phyloP scores from a whole-genome alignment of 768 basidiomycete genomes.

The Scleroderma bovista region DNA sequence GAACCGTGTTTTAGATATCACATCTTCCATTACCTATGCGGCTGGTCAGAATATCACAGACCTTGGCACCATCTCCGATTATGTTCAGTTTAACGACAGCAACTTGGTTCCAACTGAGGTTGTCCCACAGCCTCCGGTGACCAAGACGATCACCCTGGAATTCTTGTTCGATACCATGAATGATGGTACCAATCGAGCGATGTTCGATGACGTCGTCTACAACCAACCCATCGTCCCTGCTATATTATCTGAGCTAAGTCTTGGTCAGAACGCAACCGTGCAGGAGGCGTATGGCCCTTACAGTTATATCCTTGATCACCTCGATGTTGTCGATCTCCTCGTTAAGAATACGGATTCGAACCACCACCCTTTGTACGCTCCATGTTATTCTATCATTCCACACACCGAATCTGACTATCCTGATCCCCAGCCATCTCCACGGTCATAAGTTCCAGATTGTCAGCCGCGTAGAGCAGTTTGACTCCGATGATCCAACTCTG shows the following conservation, averaged over 20 bases:
- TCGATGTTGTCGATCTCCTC: constrained; percentile 73
- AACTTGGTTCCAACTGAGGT: constrained; percentile 57
- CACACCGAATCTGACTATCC: background rate
- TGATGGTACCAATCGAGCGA: constrained; percentile 82
- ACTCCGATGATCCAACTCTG: constrained; percentile 63
- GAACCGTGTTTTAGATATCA: constrained; percentile 50
- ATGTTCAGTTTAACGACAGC: constrained; percentile 62
- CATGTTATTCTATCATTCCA: background rate
- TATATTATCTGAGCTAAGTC: constrained; percentile 67
- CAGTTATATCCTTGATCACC: constrained; percentile 69
- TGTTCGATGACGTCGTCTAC: constrained; percentile 67
- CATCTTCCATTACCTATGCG: constrained; percentile 77
- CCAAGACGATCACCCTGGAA: constrained; percentile 62
- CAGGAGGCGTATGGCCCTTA: constrained; percentile 71
- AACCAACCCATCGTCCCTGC: constrained; percentile 69
- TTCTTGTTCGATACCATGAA: constrained; percentile 79
- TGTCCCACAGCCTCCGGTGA: constrained; percentile 44
- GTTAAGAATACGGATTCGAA: constrained; percentile 67
- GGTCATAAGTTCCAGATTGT: constrained; percentile 87
- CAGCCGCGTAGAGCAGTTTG: constrained; percentile 62
- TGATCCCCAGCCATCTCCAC: constrained; percentile 71
- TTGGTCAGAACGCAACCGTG: constrained; percentile 69
- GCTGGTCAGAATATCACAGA: constrained; percentile 46
- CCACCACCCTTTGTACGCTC: constrained; percentile 77
- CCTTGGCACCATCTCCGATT: constrained; percentile 48